Evolutionary conservation across 2,329 filamentous ascomycete genomes (phyloP), one percentile per base, ranked within the genome.

Genomic region (Verticillium zaregamsianum): DNA sequence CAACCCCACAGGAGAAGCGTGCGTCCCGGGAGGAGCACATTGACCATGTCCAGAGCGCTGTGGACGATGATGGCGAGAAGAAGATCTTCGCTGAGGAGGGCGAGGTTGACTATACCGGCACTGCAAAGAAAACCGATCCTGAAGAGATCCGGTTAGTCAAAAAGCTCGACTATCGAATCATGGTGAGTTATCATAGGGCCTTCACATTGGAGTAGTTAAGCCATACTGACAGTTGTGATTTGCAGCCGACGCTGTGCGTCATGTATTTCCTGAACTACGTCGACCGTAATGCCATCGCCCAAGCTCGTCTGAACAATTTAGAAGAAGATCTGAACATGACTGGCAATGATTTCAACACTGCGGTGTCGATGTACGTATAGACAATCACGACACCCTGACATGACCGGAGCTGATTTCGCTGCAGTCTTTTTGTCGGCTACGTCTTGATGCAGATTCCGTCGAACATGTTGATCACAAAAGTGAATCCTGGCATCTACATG

Each of bases 391-490:
- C 14, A 6, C 49, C 9, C 17, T 5, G 1, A 23, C 8, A 8
- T 14, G 0, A 23, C 20, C 45, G 3, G 5, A 25, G 3, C 59
- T 65, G 12, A 62, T n/a, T 2, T 9, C 17, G 17, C 2, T 66
- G 1, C 69, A 73, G 70, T 56, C 64, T 76, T 28, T 72, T 76
- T 55, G 74, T 75, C 35, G 80, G 85, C 3, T 88, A 88, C 65
- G 73, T 88, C 0, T 71, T 86, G 12, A 86, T 87, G 80, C 85
- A 88, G 68, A 72, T 88, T 0, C 86, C 86, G 0, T 86, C 84
- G 0, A 89, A 88, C 63, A 75, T 88, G 61, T 67, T 85, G 0
- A 72, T 88, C 2, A 86, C 84, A 0, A 74, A 80, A 3, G 72
- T 85, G 35, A 76, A 78, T 11, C 85, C 85, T 1, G 82, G 81